phyloP scores from a whole-genome alignment of 2,329 filamentous ascomycete genomes.

The Monilinia polystroma region DNA sequence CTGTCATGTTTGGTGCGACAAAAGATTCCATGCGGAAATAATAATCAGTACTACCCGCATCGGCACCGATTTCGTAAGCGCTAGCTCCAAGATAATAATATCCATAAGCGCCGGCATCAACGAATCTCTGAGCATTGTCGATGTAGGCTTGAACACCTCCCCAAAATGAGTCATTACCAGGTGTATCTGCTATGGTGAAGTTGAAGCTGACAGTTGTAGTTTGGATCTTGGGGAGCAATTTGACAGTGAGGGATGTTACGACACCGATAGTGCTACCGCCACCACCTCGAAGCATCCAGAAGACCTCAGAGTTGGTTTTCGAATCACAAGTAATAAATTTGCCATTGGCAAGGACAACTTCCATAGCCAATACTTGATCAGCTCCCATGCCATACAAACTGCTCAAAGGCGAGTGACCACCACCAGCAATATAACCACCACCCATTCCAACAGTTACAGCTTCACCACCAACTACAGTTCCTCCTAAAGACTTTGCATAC shows the following conservation, averaged over 20 bases:
- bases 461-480: constrained; percentile 52
- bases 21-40: constrained; percentile 29
- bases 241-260: constrained; percentile 58
- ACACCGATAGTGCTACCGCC: constrained; percentile 54
- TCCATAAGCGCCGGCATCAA: constrained; percentile 38
- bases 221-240: constrained; percentile 46
- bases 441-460: constrained; percentile 39
- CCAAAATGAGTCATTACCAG: constrained; percentile 50
- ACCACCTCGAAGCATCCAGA: constrained; percentile 35
- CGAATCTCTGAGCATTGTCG: constrained; percentile 45
- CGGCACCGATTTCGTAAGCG: constrained; percentile 35
- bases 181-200: constrained; percentile 47
- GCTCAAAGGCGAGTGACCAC: constrained; percentile 56
- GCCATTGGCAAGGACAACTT: constrained; percentile 33
- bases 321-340: constrained; percentile 30
- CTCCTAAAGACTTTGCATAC: constrained; percentile 45
- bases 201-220: constrained; percentile 46
- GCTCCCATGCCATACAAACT: constrained; percentile 57
- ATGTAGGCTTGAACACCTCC: constrained; percentile 54
- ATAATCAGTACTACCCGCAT: constrained; percentile 36
- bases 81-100: constrained; percentile 41
- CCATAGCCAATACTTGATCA: constrained; percentile 47
- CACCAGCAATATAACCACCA: constrained; percentile 57
- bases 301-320: constrained; percentile 32
- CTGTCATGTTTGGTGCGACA: constrained; percentile 38